Percentiles rank a stretch among this genome's conserved stretches.
Evolutionary conservation across 805 yeast genomes (phyloP).

Genomic region (Spathaspora gorwiae): DNA sequence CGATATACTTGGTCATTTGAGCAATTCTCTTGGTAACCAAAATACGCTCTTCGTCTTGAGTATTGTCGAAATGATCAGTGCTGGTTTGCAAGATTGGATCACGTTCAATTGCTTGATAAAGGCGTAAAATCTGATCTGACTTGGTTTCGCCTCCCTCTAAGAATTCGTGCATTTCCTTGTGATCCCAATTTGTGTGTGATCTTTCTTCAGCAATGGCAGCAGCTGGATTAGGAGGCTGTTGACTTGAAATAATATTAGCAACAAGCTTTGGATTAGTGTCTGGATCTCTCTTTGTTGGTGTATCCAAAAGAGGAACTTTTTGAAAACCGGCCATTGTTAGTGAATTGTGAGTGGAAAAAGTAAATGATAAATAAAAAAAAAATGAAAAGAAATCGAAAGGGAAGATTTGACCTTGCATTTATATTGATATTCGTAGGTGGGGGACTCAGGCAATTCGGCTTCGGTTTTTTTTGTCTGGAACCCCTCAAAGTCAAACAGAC

Average conservation of each 20-base stretch:
- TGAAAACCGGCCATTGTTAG: slow-evolving; percentile 5
- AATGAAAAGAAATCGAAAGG: background rate
- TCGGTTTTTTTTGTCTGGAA: too few relatives aligned
- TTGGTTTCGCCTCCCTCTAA: slow-evolving; percentile 34
- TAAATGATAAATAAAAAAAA: background rate
- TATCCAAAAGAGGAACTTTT: background rate
- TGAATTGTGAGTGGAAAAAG: background rate
- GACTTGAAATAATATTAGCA: slow-evolving; percentile 14
- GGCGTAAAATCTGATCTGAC: slow-evolving; percentile 22
- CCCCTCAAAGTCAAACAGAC: too few relatives aligned
- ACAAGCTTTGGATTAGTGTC: slow-evolving; percentile 10
- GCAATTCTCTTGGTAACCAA: slow-evolving; percentile 31
- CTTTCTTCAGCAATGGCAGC: slow-evolving; percentile 25
- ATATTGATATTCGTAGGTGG: background rate
- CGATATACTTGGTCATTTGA: slow-evolving; percentile 33
- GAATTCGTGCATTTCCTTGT: slow-evolving; percentile 28
- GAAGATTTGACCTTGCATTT: background rate
- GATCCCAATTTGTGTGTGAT: slow-evolving; percentile 17
- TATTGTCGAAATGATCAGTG: slow-evolving; percentile 29
- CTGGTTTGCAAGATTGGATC: slow-evolving; percentile 32
- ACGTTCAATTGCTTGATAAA: slow-evolving; percentile 33
- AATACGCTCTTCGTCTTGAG: slow-evolving; percentile 26
- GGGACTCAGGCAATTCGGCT: background rate
- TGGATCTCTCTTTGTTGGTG: slow-evolving; percentile 6
- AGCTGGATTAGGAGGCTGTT: slow-evolving; percentile 24